A percentile compares a stretch with the other conserved stretches of the same genome.
These are phyloP conservation scores for Panaeolus cyanescens DNA, from an alignment of 768 basidiomycete genomes.

Conservation along the genomic window DNA sequence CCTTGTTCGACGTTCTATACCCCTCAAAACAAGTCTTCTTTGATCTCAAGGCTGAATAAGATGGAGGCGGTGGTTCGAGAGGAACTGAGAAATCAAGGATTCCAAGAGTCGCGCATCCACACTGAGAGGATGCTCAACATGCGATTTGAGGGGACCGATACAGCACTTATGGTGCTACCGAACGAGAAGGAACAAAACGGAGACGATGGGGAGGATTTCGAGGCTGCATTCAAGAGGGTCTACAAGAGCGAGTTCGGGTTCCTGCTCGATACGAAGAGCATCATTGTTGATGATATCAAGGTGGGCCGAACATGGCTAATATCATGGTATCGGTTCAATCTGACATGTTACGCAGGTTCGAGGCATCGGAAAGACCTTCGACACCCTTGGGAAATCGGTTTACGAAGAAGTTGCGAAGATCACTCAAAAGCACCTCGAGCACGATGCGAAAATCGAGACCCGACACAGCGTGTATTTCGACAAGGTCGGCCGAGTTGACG, in stretches of 20 bases:
- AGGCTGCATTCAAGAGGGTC: slow-evolving; percentile 72
- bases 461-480: slow-evolving; percentile 82
- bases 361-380: slow-evolving; percentile 90
- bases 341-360: slow-evolving; percentile 54
- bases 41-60: slow-evolving; percentile 69
- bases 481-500: slow-evolving; percentile 67
- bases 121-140: slow-evolving; percentile 87
- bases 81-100: slow-evolving; percentile 82
- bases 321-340: background rate
- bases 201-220: slow-evolving; percentile 63
- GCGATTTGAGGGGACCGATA: slow-evolving; percentile 94
- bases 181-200: slow-evolving; percentile 46
- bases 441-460: slow-evolving; percentile 47
- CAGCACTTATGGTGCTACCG: slow-evolving; percentile 85
- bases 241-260: slow-evolving; percentile 94
- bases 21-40: slow-evolving; percentile 49
- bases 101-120: slow-evolving; percentile 68
- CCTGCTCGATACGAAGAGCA: slow-evolving; percentile 76
- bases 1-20: slow-evolving; percentile 84
- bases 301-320: too few relatives aligned
- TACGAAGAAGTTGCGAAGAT: slow-evolving; percentile 71
- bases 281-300: slow-evolving; percentile 93
- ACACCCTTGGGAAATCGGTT: slow-evolving; percentile 76
- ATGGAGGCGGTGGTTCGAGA: slow-evolving; percentile 60
- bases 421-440: slow-evolving; percentile 38